Evolutionary conservation across 2,329 filamentous ascomycete species (phyloP).

Genomic region (Stagonosporopsis chrysanthemi): DNA sequence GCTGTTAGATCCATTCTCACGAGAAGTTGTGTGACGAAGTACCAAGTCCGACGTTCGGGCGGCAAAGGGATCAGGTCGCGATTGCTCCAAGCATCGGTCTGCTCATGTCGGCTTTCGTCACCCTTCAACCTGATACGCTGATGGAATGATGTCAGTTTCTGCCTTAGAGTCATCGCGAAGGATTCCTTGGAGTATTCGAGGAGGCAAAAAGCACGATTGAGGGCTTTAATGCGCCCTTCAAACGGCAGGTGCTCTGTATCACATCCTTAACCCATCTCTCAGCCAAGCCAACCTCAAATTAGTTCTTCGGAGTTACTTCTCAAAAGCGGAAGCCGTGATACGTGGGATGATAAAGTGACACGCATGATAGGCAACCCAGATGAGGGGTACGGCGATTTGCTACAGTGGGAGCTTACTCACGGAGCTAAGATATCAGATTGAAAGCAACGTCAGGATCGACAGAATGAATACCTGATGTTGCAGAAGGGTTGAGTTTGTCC

Average conservation of each 20-base stretch:
- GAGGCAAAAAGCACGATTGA: neutral
- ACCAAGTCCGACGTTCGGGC: conserved; percentile 51
- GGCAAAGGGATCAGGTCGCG: conserved; percentile 51
- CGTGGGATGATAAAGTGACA: conserved; percentile 3
- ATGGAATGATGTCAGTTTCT: conserved; percentile 33
- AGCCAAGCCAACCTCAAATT: neutral
- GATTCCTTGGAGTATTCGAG: neutral
- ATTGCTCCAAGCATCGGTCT: conserved; percentile 55
- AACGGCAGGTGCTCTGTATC: neutral
- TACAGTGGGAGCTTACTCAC: neutral
- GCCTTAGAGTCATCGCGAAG: conserved; percentile 7
- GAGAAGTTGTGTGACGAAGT: neutral
- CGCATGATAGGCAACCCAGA: neutral
- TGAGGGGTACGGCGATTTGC: conserved; percentile 8
- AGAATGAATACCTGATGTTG: neutral
- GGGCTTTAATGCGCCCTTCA: neutral
- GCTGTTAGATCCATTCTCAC: neutral
- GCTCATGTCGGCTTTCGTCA: conserved; percentile 53
- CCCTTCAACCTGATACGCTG: conserved; percentile 50
- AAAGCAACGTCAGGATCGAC: conserved; percentile 5
- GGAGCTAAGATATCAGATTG: no score
- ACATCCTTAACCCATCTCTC: neutral
- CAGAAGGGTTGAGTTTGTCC: neutral
- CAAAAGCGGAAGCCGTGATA: conserved; percentile 12
- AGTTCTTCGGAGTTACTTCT: conserved; percentile 1